Evolutionary conservation across 331 rosid species (phyloP), one percentile per base, ranked within the genome.

Genomic region (Arachis monticola): DNA sequence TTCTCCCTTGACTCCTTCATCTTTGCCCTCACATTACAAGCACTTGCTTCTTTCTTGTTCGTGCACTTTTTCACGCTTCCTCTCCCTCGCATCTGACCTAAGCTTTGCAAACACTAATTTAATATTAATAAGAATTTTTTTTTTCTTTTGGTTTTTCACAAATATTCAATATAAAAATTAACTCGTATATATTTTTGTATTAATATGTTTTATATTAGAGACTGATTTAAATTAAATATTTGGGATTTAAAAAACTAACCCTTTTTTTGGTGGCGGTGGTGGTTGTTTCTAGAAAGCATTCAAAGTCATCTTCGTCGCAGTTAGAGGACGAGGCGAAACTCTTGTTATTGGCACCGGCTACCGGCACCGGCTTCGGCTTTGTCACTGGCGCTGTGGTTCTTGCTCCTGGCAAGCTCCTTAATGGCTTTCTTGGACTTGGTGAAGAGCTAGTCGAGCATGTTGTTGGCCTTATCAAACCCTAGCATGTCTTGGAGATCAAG

Each of bases 381-480:
- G 40, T 35, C 40, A 2, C 40, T 35, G 40, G 40, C 40, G 40
- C 40, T 35, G 40, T 35, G 40, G 40, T 35, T 17, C 66, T 81
- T 87, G 40, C 77, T 82, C 42, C 51, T 48, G 0, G 93, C 80
- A 1, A 85, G 85, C 38, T 94, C 92, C 65, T 79, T 81, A 63
- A 94, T 94, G 41, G 93, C 96, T 42, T 72, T 86, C 79, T 78
- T 87, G 10, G 97, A 90, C 84, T 92, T 90, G n/a, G 64, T 73
- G 75, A 94, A 85, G 60, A 94, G 89, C 99, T 97, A 94, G n/a
- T 94, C 97, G 3, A 94, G 90, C 76, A 97, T 94, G 67, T 84
- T 87, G 73, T 97, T 94, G 10, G 99, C 97, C 75, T 87, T 94
- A 85, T 94, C 97, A 59, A 88, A 88, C 89, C 99, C 99, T 88